Evolutionary conservation across 345 rosid genomes (phyloP).

Genomic region (Aquilaria malaccensis): DNA sequence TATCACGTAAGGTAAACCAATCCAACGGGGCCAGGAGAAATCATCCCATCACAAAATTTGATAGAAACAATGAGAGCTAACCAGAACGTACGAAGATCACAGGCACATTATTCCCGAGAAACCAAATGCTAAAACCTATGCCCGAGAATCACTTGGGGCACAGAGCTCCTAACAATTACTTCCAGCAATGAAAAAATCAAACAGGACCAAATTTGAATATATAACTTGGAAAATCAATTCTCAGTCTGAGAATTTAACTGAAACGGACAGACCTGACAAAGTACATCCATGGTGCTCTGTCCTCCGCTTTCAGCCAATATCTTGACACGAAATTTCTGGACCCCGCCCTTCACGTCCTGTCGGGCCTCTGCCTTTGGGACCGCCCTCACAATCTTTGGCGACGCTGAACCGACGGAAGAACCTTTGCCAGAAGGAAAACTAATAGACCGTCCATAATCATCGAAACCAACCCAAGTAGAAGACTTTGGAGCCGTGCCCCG

Average conservation of each 20-base stretch:
- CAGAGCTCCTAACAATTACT: too few species aligned
- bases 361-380: slow-evolving; percentile 81
- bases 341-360: slow-evolving; percentile 76
- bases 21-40: too few species aligned
- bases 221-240: too few species aligned
- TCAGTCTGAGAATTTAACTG: background rate
- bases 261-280: slow-evolving; percentile 63
- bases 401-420: slow-evolving; percentile 28
- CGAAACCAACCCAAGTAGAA: slow-evolving; percentile 62
- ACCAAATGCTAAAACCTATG: too few species aligned
- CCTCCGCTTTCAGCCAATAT: slow-evolving; percentile 80
- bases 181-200: too few species aligned
- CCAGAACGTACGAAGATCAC: too few species aligned
- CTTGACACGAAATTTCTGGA: slow-evolving; percentile 93
- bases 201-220: too few species aligned
- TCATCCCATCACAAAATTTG: too few species aligned
- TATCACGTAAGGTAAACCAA: too few species aligned
- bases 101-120: too few species aligned
- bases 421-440: slow-evolving; percentile 54
- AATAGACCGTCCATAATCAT: slow-evolving; percentile 89
- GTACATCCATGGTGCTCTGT: slow-evolving; percentile 83
- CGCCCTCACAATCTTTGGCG: slow-evolving; percentile 81
- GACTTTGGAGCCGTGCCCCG: slow-evolving; percentile 88
- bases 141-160: too few species aligned
- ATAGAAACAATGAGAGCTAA: too few species aligned